phyloP scores from a whole-genome alignment of 139 green algal genomes.

The Auxenochlorella protothecoides region DNA sequence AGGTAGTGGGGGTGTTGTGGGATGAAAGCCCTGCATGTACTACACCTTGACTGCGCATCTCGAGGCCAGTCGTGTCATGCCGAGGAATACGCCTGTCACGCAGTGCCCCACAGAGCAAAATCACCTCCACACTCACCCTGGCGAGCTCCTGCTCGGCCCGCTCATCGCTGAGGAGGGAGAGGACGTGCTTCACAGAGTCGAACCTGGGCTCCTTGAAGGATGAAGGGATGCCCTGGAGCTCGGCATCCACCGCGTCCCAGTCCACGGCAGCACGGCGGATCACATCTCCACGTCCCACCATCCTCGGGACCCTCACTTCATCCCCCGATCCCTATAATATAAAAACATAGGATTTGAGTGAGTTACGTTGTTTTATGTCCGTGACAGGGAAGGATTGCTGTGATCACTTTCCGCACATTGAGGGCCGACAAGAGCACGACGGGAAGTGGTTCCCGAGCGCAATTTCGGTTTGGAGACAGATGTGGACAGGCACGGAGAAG shows the following conservation, averaged over 20 bases:
- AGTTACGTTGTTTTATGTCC: no score
- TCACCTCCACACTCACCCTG: slow-evolving; percentile 27
- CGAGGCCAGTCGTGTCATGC: no score
- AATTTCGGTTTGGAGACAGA: no score
- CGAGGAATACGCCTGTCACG: no score
- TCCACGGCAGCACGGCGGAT: slow-evolving; percentile 19
- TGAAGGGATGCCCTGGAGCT: slow-evolving; percentile 29
- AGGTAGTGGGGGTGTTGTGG: not conserved
- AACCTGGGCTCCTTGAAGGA: slow-evolving; percentile 51
- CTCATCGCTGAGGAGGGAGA: slow-evolving; percentile 53
- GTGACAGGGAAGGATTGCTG: no score
- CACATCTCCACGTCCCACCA: no score
- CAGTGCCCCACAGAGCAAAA: not conserved
- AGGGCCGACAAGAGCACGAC: no score
- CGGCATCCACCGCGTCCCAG: slow-evolving; percentile 50
- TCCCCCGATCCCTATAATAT: not conserved
- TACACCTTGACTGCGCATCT: no score
- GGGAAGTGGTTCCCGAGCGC: no score
- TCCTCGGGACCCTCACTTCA: not conserved
- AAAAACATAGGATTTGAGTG: not conserved
- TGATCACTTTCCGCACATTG: no score
- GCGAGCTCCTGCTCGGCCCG: slow-evolving; percentile 40
- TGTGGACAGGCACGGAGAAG: no score
- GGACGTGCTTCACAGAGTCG: slow-evolving; percentile 62
- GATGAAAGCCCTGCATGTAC: no score